Percentiles rank a stretch among this genome's conserved stretches.
Evolutionary conservation across 345 rosid species (phyloP).

Genomic region (rapeseed (Brassica napus)): Da-Ae NC_063448.1:28671501-28672000

Average conservation of each 20-base stretch:
- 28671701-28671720: constrained; percentile 67
- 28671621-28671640: constrained; percentile 14
- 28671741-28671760: constrained; percentile 65
- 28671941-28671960: constrained; percentile 64
- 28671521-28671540: constrained; percentile 57
- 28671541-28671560: constrained; percentile 42
- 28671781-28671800: constrained; percentile 10
- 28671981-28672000: constrained; percentile 87
- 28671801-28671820: constrained; percentile 18
- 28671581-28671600: constrained; percentile 45
- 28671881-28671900: constrained; percentile 65
- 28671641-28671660: constrained; percentile 14
- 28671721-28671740: constrained; percentile 81
- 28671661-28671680: constrained; percentile 66
- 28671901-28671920: constrained; percentile 48
- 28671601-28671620: constrained; percentile 8
- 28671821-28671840: constrained; percentile 44
- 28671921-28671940: constrained; percentile 51
- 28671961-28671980: constrained; percentile 51
- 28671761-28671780: constrained; percentile 45
- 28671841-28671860: constrained; percentile 44
- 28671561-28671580: constrained; percentile 55
- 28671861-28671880: constrained; percentile 40
- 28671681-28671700: constrained; percentile 53
- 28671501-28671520: constrained; percentile 67